Base-by-base conservation (phyloP, 2,329 filamentous ascomycete species). In the Neoarthrinium moseri region DNA sequence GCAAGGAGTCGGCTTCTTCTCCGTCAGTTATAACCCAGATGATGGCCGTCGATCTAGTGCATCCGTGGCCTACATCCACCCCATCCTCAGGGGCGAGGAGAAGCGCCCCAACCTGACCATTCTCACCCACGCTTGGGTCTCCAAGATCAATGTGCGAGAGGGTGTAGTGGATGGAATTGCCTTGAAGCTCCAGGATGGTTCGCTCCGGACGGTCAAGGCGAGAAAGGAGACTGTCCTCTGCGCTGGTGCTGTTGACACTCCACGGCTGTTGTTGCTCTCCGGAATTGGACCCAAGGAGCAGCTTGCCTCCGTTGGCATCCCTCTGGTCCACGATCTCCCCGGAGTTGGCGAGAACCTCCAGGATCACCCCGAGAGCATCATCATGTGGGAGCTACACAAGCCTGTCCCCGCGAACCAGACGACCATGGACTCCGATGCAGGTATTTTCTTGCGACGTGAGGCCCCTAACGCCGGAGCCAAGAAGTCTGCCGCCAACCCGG, bases 41-140 rank as follows among this genome's bases (percentile, higher is more conserved):
- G 85, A 90, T 59, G 89, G 90, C 60, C 81, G 82, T 57, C 83
- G 91, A 52, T 92, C 87, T 72, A 91, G 87, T 63, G 90, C 91
- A 49, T 91, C 86, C 48, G 90, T 95, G 18, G 91, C 91, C 15
- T 96, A 96, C 71, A 91, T 96, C 61, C 91, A 96, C 69, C 91
- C 91, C 27, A 91, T 95, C 60, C 79, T 95, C 43, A 82, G 86
- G 32, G 89, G 89, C 32, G 85, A 91, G 38, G 89, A 95, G 75
- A 81, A 84, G 65, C 78, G 89, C 46, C 83, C 88, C 12, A 96
- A 96, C 71, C 69, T 96, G 64, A 94, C 88, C 29, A 77, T 96
- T 50, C 75, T 96, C 49, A 95, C 90, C 62, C 86, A 95, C 62
- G 87, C 90, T 21, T 94, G 89, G 84, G 91, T 95, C 50, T 87